Percentiles rank a stretch among this genome's conserved stretches.
Evolutionary conservation across 805 yeast species (phyloP).

Genomic region (Zygosaccharomyces bailii): DNA sequence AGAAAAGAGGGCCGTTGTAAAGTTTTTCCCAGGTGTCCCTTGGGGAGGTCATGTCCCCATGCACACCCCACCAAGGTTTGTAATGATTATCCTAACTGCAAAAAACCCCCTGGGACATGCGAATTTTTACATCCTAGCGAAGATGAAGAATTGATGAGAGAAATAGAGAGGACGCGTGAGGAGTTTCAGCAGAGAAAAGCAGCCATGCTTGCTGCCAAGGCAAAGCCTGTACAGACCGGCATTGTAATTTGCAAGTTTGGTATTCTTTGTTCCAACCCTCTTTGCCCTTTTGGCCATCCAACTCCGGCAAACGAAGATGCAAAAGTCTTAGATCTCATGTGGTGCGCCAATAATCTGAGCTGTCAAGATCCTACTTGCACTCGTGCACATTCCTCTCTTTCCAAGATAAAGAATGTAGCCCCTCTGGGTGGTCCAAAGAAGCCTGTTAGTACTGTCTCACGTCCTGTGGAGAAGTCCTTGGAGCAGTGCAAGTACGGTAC

Average conservation of each 20-base stretch:
- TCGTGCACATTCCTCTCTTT: constrained; percentile 81
- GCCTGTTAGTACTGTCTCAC: constrained; percentile 14
- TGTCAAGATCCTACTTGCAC: constrained; percentile 63
- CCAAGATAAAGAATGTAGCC: constrained; percentile 40
- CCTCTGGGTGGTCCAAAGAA: constrained; percentile 31
- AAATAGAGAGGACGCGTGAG: constrained; percentile 58
- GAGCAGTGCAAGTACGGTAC: constrained; percentile 82
- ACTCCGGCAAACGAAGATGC: constrained; percentile 79
- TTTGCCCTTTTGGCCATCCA: constrained; percentile 89
- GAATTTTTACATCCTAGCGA: constrained; percentile 80
- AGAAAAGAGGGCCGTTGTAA: constrained; percentile 63
- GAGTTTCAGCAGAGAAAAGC: constrained; percentile 46
- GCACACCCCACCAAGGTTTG: constrained; percentile 81
- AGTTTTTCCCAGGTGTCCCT: constrained; percentile 66
- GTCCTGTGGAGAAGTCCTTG: constrained; percentile 48
- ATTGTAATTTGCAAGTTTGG: constrained; percentile 74
- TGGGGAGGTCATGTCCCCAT: constrained; percentile 61
- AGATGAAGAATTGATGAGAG: constrained; percentile 69
- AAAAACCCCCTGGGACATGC: constrained; percentile 79
- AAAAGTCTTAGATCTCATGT: constrained; percentile 59
- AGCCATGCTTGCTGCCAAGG: constrained; percentile 35
- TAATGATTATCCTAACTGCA: constrained; percentile 71
- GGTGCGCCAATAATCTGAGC: constrained; percentile 71
- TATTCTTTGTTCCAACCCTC: constrained; percentile 64
- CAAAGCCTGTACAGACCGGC: constrained; percentile 43